Evolutionary conservation across 2,329 filamentous ascomycete species (phyloP).

Genomic region (Penicillium psychrosexuale): DNA sequence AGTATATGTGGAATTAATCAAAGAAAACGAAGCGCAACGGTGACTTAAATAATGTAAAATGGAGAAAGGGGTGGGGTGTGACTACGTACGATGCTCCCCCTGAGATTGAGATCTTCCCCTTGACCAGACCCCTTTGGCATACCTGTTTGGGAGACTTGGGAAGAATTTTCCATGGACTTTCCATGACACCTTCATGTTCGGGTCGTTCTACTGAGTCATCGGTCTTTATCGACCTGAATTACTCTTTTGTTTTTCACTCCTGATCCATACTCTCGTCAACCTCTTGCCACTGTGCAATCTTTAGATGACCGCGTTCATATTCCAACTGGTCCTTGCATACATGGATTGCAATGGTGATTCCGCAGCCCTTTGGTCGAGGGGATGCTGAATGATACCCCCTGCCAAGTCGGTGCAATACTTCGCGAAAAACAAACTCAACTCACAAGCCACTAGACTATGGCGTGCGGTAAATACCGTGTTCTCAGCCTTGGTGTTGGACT

Average conservation of each 20-base stretch:
- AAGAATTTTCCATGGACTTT: not conserved
- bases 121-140: not conserved
- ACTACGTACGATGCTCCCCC: not conserved
- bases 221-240: not conserved
- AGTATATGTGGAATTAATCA: not conserved
- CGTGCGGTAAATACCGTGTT: conserved; percentile 29
- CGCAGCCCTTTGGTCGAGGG: conserved; percentile 25
- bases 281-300: conserved; percentile 25
- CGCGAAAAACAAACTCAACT: not conserved
- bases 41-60: not conserved
- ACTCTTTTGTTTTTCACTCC: not conserved
- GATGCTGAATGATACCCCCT: conserved; percentile 27
- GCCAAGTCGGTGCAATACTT: not conserved
- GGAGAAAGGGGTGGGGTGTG: not conserved
- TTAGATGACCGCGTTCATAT: conserved; percentile 23
- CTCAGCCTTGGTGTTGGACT: conserved; percentile 26
- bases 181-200: not conserved
- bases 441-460: conserved; percentile 27
- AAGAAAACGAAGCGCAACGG: not conserved
- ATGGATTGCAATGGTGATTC: conserved; percentile 22
- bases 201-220: not conserved
- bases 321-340: conserved; percentile 27
- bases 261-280: conserved; percentile 8
- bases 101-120: conserved; percentile 5
- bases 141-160: not conserved